phyloP scores from a whole-genome alignment of 352 stramenopile species.

The Pelagophyceae sp. region DNA sequence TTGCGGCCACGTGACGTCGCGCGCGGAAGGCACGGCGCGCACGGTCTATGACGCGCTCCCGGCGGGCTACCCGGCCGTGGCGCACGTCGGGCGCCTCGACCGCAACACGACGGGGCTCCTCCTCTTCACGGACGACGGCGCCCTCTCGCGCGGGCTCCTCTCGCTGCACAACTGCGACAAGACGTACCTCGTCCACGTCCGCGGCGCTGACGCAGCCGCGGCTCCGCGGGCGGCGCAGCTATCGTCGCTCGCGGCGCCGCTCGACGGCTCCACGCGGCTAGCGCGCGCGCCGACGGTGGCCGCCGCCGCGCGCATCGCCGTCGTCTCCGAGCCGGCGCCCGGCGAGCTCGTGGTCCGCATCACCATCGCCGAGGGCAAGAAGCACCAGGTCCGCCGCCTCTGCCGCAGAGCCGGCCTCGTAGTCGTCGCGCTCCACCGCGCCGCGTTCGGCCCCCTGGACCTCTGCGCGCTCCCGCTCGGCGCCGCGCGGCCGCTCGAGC shows the following conservation, averaged over 20 bases:
- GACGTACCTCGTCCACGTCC: background rate
- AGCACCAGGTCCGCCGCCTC: conserved; percentile 7
- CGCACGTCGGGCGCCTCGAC: conserved; percentile 1
- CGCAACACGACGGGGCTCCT: background rate
- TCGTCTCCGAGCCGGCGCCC: background rate
- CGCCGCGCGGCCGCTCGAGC: background rate
- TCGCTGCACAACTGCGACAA: background rate
- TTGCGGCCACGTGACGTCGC: background rate
- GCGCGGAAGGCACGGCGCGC: background rate
- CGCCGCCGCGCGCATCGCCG: background rate
- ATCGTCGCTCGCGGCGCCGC: background rate
- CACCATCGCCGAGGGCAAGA: background rate
- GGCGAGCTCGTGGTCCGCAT: background rate
- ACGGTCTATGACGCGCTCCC: conserved; percentile 9
- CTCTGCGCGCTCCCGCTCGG: background rate
- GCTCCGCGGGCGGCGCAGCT: background rate
- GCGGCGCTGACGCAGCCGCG: background rate
- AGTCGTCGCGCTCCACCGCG: background rate
- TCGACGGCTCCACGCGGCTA: conserved; percentile 3
- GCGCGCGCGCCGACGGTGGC: background rate
- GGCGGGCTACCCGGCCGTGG: background rate
- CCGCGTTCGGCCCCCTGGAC: background rate
- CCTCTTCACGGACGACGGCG: conserved; percentile 12
- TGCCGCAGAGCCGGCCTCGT: background rate
- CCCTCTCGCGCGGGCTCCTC: background rate